Conservation (phyloP, 352 stramenopile genomes). For the Phytophthora agathidicida region DNA sequence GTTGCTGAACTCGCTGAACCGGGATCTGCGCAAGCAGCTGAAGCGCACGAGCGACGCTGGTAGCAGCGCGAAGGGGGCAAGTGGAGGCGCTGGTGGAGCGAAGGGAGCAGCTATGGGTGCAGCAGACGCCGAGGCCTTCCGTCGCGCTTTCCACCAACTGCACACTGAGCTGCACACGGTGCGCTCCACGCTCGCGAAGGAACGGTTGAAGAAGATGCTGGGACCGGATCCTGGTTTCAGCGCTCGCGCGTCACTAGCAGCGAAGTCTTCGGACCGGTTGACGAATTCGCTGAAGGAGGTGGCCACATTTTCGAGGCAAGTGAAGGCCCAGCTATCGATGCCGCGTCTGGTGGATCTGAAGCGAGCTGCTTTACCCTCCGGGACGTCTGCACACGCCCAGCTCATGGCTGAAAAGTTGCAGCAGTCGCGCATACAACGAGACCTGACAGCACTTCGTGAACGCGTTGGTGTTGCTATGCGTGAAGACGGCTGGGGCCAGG, state of each 20-base stretch:
- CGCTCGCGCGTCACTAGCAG: not conserved
- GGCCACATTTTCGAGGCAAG: conserved; percentile 44
- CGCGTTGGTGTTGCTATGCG: conserved; percentile 48
- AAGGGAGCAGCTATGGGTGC: conserved; percentile 46
- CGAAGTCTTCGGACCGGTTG: conserved; percentile 39
- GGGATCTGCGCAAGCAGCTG: conserved; percentile 81
- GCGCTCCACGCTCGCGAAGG: conserved; percentile 58
- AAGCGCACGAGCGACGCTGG: conserved; percentile 68
- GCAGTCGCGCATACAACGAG: conserved; percentile 46
- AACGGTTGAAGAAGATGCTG: conserved; percentile 62
- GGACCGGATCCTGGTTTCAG: conserved; percentile 26
- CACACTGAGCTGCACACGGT: conserved; percentile 57
- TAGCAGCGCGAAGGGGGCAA: conserved; percentile 23
- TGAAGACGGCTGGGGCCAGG: conserved; percentile 60
- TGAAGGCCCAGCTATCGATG: conserved; percentile 73
- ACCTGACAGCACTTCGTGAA: conserved; percentile 47
- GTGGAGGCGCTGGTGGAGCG: conserved; percentile 12
- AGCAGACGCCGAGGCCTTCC: conserved; percentile 63
- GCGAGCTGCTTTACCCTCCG: conserved; percentile 14
- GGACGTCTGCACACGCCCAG: conserved; percentile 42
- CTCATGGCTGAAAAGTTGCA: conserved; percentile 57
- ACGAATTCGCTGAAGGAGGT: conserved; percentile 54
- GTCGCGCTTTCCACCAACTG: conserved; percentile 60
- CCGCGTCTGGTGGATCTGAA: conserved; percentile 70
- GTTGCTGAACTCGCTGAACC: conserved; percentile 67